phyloP scores from a whole-genome alignment of 495 filamentous ascomycete genomes.

The Penicillium flavigenum region DNA sequence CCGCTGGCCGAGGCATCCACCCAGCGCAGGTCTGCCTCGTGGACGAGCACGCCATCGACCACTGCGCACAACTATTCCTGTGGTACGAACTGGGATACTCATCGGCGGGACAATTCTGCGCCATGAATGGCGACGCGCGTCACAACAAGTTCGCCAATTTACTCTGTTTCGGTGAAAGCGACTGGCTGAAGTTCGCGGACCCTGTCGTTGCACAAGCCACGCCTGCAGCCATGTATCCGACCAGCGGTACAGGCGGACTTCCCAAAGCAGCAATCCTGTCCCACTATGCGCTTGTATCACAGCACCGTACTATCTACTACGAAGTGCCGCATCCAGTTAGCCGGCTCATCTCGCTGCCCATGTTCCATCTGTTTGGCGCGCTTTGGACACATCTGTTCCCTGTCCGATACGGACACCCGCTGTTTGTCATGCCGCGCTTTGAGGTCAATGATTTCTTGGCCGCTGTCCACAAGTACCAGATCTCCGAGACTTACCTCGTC shows the following conservation, averaged over 20 bases:
- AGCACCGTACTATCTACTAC: slow-evolving; percentile 51
- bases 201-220: slow-evolving; percentile 45
- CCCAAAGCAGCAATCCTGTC: slow-evolving; percentile 58
- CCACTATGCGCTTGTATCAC: slow-evolving; percentile 53
- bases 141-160: slow-evolving; percentile 43
- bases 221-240: slow-evolving; percentile 53
- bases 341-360: slow-evolving; percentile 58
- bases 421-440: slow-evolving; percentile 62
- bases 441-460: slow-evolving; percentile 55
- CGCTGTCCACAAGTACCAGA: slow-evolving; percentile 54
- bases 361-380: slow-evolving; percentile 64
- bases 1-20: slow-evolving; percentile 43
- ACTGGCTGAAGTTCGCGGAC: slow-evolving; percentile 55
- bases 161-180: slow-evolving; percentile 49
- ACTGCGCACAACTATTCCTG: slow-evolving; percentile 36
- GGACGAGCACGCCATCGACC: slow-evolving; percentile 40
- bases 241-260: slow-evolving; percentile 58
- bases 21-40: slow-evolving; percentile 51
- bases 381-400: slow-evolving; percentile 54
- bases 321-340: slow-evolving; percentile 48
- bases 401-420: slow-evolving; percentile 54
- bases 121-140: slow-evolving; percentile 20
- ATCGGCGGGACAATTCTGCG: slow-evolving; percentile 21
- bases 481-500: slow-evolving; percentile 62
- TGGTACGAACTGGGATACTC: slow-evolving; percentile 28